These are phyloP conservation scores for Claviceps monticola DNA, from an alignment of 2,329 filamentous ascomycete species.

Conservation along the genomic window DNA sequence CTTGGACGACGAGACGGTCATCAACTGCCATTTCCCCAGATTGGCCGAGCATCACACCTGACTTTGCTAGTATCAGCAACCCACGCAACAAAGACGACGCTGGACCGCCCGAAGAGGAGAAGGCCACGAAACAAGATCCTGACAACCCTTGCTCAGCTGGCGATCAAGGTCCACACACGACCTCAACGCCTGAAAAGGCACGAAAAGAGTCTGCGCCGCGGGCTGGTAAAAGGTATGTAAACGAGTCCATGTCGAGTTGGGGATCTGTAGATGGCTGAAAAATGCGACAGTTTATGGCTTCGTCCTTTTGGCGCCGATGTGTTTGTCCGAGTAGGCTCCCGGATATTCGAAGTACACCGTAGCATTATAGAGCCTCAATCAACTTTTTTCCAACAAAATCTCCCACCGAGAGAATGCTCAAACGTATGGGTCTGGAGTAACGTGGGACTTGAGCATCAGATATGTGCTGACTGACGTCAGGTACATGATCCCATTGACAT, in stretches of 20 bases:
- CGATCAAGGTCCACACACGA: background rate
- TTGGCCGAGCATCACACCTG: conserved; percentile 1
- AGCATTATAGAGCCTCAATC: conserved; percentile 20
- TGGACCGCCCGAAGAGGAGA: background rate
- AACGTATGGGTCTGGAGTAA: background rate
- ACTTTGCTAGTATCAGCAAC: background rate
- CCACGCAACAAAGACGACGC: background rate
- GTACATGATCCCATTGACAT: conserved; percentile 15
- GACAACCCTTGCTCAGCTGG: background rate
- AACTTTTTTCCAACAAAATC: conserved; percentile 19
- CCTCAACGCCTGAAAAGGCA: conserved; percentile 9
- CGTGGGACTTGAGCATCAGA: background rate
- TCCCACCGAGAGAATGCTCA: conserved; percentile 17
- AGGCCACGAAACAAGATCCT: background rate
- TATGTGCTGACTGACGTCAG: conserved; percentile 9
- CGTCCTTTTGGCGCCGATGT: conserved; percentile 20
- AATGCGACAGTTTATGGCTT: conserved; percentile 15
- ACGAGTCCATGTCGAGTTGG: background rate
- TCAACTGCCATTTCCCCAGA: background rate
- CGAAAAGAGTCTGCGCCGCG: conserved; percentile 15
- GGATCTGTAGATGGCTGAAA: background rate
- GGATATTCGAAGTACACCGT: conserved; percentile 20
- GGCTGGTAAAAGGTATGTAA: conserved; percentile 14
- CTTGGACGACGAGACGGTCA: conserved; percentile 12
- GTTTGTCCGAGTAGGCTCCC: conserved; percentile 12